Evolutionary conservation across 768 basidiomycete species (phyloP).

Genomic region (Cystofilobasidium bisporidii): DNA sequence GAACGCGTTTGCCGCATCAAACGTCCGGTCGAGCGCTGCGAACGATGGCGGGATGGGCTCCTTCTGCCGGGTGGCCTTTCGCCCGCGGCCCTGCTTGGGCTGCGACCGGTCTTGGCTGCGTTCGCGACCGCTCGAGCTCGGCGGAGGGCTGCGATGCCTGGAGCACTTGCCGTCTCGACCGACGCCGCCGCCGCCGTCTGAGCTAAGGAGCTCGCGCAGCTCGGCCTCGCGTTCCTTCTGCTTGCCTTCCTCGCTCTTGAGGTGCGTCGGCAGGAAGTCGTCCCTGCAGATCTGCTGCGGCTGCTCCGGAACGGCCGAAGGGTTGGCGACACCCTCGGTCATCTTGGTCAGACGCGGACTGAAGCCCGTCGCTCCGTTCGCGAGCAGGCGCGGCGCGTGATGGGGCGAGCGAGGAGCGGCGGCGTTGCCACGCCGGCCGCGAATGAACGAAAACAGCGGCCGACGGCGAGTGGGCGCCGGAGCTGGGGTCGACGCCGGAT

Average conservation of each 20-base stretch:
- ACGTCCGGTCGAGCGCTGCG: background rate
- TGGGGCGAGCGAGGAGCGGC: background rate
- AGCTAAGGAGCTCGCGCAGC: constrained; percentile 10
- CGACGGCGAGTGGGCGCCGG: background rate
- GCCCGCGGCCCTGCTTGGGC: constrained; percentile 1
- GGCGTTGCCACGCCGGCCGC: background rate
- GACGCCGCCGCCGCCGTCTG: constrained; percentile 11
- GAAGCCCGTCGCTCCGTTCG: background rate
- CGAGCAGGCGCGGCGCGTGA: background rate
- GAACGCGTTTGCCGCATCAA: background rate
- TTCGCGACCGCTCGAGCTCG: constrained; percentile 8
- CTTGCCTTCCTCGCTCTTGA: constrained; percentile 27
- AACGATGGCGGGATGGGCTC: background rate
- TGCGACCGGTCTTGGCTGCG: background rate
- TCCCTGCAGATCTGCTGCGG: constrained; percentile 2
- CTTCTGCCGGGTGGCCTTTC: too few relatives aligned
- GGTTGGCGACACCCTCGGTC: too few relatives aligned
- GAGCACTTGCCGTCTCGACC: constrained; percentile 19
- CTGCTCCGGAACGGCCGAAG: background rate
- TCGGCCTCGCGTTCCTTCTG: constrained; percentile 15
- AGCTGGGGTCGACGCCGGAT: background rate
- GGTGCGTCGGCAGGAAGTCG: constrained; percentile 22
- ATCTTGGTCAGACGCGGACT: background rate
- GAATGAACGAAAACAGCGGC: constrained; percentile 1
- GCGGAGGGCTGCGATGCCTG: constrained; percentile 17